Percentiles rank a stretch among this genome's conserved stretches.
phyloP scores from a whole-genome alignment of 192 early-diverging fungal genomes.

The Backusella australiensis region DNA sequence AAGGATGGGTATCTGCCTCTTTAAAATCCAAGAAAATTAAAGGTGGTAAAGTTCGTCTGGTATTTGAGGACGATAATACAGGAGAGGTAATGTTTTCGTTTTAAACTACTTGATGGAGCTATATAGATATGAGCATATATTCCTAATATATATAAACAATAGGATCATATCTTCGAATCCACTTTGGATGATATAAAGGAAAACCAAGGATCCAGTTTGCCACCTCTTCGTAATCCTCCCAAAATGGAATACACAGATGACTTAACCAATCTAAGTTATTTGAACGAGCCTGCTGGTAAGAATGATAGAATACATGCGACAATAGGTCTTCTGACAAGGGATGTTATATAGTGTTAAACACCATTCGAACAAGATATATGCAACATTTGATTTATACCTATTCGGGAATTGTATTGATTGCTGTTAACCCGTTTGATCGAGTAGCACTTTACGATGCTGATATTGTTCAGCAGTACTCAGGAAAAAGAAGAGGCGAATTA shows the following conservation, averaged over 20 bases:
- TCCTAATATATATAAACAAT: neutral
- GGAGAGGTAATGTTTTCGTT: constrained; percentile 11
- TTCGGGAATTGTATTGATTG: constrained; percentile 97
- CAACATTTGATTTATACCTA: constrained; percentile 98
- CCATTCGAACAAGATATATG: constrained; percentile 84
- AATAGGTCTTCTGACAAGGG: neutral
- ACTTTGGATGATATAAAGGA: constrained; percentile 68
- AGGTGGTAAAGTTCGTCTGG: constrained; percentile 57
- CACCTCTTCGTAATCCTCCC: constrained; percentile 94
- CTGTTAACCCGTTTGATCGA: constrained; percentile 92
- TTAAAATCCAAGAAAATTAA: constrained; percentile 53
- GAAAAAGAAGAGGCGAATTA: constrained; percentile 87
- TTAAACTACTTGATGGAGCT: neutral
- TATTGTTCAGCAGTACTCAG: constrained; percentile 91
- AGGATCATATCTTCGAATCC: constrained; percentile 72
- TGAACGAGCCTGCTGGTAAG: constrained; percentile 86
- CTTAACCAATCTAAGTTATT: constrained; percentile 86
- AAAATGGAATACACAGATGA: constrained; percentile 87
- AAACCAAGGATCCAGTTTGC: constrained; percentile 68
- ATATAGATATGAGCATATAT: neutral
- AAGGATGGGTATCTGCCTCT: constrained; percentile 82
- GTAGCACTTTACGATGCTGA: constrained; percentile 89
- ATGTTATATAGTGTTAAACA: constrained; percentile 74
- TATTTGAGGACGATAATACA: constrained; percentile 56
- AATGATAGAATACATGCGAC: neutral